phyloP scores from a whole-genome alignment of 2,329 filamentous ascomycete species.

The Alternaria postmessia region DNA sequence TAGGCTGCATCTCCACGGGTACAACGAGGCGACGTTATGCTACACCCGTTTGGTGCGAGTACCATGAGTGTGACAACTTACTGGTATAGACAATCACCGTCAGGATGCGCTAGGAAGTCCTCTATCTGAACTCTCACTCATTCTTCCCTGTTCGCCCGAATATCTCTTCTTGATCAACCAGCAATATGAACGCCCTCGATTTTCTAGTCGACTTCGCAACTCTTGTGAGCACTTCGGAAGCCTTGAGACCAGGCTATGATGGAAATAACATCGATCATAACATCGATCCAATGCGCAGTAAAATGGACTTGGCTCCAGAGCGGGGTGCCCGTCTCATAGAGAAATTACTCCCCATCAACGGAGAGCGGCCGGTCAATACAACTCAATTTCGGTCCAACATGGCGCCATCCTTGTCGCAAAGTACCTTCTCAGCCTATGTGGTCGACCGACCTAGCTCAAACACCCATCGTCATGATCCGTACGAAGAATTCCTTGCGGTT shows the following conservation, averaged over 20 bases:
- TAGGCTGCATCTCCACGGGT: slow-evolving; percentile 1
- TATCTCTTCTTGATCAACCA: not conserved
- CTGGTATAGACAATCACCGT: not conserved
- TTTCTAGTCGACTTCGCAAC: slow-evolving; percentile 26
- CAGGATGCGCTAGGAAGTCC: not conserved
- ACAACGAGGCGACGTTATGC: slow-evolving; percentile 3
- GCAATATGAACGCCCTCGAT: slow-evolving; percentile 29
- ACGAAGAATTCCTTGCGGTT: not conserved
- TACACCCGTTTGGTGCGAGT: slow-evolving; percentile 14
- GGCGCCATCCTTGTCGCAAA: not conserved
- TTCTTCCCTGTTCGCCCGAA: not conserved
- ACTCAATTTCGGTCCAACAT: not conserved
- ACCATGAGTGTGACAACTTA: not conserved
- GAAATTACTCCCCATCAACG: not conserved
- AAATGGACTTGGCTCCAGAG: not conserved
- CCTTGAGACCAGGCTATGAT: not conserved
- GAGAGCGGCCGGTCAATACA: not conserved
- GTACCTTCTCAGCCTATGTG: not conserved
- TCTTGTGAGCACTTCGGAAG: slow-evolving; percentile 2
- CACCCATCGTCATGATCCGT: not conserved
- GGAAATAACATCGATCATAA: not conserved
- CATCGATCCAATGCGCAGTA: not conserved
- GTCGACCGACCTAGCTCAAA: not conserved
- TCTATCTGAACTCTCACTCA: not conserved
- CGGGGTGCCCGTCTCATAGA: not conserved